These are phyloP conservation scores for Ustilago curta DNA, from an alignment of 1,284 basidiomycete genomes.

Conservation along the genomic window DNA sequence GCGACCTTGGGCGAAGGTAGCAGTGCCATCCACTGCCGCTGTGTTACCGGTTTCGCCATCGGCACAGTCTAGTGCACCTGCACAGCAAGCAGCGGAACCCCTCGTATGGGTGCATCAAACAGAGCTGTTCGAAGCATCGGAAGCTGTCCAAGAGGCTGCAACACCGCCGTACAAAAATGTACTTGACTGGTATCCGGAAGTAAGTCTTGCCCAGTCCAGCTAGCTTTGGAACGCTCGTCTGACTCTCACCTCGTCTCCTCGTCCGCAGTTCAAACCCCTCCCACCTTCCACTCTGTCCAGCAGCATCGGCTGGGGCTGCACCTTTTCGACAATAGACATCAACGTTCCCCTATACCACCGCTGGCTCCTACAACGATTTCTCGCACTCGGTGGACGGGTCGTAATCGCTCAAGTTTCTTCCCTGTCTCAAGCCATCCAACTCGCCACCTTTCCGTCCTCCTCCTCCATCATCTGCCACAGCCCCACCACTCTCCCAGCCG, in stretches of 20 bases:
- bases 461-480: not conserved
- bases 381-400: constrained; percentile 49
- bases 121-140: constrained; percentile 38
- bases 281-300: constrained; percentile 16
- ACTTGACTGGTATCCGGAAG: constrained; percentile 59
- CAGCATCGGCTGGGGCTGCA: constrained; percentile 38
- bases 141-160: not conserved
- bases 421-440: constrained; percentile 11
- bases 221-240: too few relatives aligned
- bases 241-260: too few relatives aligned
- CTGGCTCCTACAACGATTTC: constrained; percentile 44
- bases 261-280: constrained; percentile 29
- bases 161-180: constrained; percentile 28
- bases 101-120: constrained; percentile 61
- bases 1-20: constrained; percentile 20
- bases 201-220: constrained; percentile 14
- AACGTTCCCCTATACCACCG: constrained; percentile 58
- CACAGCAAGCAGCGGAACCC: constrained; percentile 16
- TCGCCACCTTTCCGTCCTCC: constrained; percentile 1
- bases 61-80: too few relatives aligned
- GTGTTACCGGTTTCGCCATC: not conserved
- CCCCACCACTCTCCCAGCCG: not conserved
- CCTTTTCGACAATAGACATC: constrained; percentile 57
- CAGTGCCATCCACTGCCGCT: not conserved
- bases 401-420: constrained; percentile 25